phyloP scores from a whole-genome alignment of 2,329 filamentous ascomycete genomes.

The Cryphonectria nitschkei region DNA sequence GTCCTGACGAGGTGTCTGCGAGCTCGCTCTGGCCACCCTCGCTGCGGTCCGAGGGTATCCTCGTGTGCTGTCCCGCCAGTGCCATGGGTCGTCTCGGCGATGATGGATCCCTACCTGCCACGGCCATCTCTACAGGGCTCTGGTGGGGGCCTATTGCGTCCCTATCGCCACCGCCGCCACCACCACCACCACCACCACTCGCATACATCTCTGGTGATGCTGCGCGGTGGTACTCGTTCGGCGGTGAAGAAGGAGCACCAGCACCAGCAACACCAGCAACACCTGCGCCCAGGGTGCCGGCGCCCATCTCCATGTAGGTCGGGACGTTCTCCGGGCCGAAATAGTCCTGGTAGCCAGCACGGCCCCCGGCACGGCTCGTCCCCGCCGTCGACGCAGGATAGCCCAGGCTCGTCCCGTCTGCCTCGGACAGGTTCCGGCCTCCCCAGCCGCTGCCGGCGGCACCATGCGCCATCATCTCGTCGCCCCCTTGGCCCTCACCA shows the following conservation, averaged over 20 bases:
- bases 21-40: constrained; percentile 20
- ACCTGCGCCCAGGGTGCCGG: constrained; percentile 19
- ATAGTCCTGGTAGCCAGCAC: constrained; percentile 24
- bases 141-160: not conserved
- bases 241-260: constrained; percentile 14
- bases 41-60: not conserved
- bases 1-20: constrained; percentile 21
- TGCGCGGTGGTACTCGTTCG: constrained; percentile 14
- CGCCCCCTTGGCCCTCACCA: no score
- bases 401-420: constrained; percentile 21
- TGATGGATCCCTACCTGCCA: not conserved
- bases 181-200: constrained; percentile 17
- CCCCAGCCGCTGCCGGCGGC: constrained; percentile 30
- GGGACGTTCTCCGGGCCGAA: not conserved
- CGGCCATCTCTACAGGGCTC: not conserved
- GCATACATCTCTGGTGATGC: constrained; percentile 38
- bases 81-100: not conserved
- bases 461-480: not conserved
- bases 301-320: constrained; percentile 11
- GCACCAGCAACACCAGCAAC: constrained; percentile 29
- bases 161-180: not conserved
- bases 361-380: constrained; percentile 24
- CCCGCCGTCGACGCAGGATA: constrained; percentile 36
- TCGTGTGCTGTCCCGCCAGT: not conserved
- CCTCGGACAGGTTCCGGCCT: constrained; percentile 37